Evolutionary conservation across 2,329 filamentous ascomycete genomes (phyloP).

Genomic region (Echinosphaeria canescens): DNA sequence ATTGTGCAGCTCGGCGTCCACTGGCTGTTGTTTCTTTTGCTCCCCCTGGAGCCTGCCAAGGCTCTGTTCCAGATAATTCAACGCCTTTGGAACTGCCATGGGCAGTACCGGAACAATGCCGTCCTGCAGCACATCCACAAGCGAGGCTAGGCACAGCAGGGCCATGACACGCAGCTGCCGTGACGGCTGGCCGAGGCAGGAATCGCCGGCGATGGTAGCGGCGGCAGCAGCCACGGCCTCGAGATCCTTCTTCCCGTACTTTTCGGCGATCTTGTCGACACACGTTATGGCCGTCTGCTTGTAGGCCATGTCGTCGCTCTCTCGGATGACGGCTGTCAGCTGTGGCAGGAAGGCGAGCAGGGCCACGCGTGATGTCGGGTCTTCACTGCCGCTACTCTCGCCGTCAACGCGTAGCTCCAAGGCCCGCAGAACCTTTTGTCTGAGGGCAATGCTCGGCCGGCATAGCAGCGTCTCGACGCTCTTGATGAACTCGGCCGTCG

Average conservation of each 20-base stretch:
- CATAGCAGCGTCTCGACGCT: slow-evolving; percentile 67
- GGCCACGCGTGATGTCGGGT: slow-evolving; percentile 43
- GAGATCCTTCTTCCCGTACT: slow-evolving; percentile 83
- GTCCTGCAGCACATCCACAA: slow-evolving; percentile 74
- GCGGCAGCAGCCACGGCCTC: slow-evolving; percentile 57
- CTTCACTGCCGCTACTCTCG: slow-evolving; percentile 35
- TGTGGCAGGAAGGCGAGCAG: slow-evolving; percentile 63
- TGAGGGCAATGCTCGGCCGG: slow-evolving; percentile 51
- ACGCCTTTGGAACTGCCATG: slow-evolving; percentile 45
- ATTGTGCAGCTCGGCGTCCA: slow-evolving; percentile 48
- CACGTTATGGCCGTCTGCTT: slow-evolving; percentile 77
- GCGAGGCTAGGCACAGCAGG: slow-evolving; percentile 71
- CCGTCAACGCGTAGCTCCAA: slow-evolving; percentile 61
- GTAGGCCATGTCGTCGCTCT: slow-evolving; percentile 49
- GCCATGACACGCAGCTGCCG: slow-evolving; percentile 58
- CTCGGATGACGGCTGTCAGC: slow-evolving; percentile 54
- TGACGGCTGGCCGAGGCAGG: slow-evolving; percentile 58
- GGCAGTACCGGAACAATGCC: slow-evolving; percentile 71
- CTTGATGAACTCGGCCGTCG: slow-evolving; percentile 74
- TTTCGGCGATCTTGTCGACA: slow-evolving; percentile 81
- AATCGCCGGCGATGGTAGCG: slow-evolving; percentile 49
- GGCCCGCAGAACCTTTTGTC: slow-evolving; percentile 60
- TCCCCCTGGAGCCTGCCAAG: slow-evolving; percentile 27
- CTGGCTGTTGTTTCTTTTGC: too few species aligned
- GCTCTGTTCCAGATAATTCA: slow-evolving; percentile 48